Evolutionary conservation across 106 monocot species (phyloP).

Genomic region (Acanthochlamys bracteata): DNA sequence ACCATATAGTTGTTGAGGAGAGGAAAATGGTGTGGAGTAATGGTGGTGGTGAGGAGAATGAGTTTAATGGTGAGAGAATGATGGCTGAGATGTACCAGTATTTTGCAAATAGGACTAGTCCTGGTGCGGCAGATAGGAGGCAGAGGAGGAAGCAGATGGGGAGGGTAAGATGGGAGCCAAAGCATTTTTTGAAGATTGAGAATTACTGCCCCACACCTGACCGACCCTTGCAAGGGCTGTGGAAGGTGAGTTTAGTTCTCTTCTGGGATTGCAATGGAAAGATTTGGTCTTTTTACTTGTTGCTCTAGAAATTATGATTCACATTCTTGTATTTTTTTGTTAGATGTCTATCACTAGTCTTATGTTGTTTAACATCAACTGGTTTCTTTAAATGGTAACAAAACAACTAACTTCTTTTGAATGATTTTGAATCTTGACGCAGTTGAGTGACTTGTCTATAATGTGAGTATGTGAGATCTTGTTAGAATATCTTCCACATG

Average conservation of each 20-base stretch:
- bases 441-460: too few species aligned
- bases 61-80: slow-evolving; percentile 24
- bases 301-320: too few species aligned
- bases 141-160: slow-evolving; percentile 55
- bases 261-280: too few species aligned
- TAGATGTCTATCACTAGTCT: too few species aligned
- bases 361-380: too few species aligned
- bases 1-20: slow-evolving; percentile 73
- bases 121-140: slow-evolving; percentile 57
- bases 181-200: slow-evolving; percentile 76
- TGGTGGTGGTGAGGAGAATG: slow-evolving; percentile 6
- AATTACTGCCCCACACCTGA: slow-evolving; percentile 39
- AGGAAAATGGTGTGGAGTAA: slow-evolving; percentile 10
- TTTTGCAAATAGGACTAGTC: slow-evolving; percentile 82
- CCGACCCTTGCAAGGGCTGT: slow-evolving; percentile 81
- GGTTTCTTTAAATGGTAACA: too few species aligned
- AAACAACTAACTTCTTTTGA: too few species aligned
- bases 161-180: slow-evolving; percentile 33
- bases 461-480: too few species aligned
- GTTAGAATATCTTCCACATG: too few species aligned
- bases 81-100: slow-evolving; percentile 78
- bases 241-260: slow-evolving; percentile 59
- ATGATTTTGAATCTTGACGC: too few species aligned
- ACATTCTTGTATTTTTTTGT: too few species aligned
- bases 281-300: neutral